Percentiles rank a stretch among this genome's conserved stretches.
phyloP scores from a whole-genome alignment of 495 filamentous ascomycete genomes.

The Penicillium tannophilum region DNA sequence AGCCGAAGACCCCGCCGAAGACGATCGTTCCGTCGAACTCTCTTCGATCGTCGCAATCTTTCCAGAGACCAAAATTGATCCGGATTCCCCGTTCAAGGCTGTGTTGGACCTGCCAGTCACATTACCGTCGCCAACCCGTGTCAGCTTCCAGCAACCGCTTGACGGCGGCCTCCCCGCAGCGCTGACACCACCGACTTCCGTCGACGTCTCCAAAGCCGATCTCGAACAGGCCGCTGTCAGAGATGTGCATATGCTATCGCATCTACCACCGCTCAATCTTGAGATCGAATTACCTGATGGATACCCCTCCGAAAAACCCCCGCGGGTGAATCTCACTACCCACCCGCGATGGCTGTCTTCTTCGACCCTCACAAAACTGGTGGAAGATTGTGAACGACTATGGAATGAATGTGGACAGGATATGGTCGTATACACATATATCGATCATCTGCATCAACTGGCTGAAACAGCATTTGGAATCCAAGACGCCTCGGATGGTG shows the following conservation, averaged over 20 bases:
- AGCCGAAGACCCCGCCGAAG: slow-evolving; percentile 40
- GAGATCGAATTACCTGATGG: slow-evolving; percentile 68
- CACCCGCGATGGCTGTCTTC: slow-evolving; percentile 70
- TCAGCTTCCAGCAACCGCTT: slow-evolving; percentile 63
- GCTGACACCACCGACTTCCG: slow-evolving; percentile 50
- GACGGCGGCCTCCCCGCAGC: slow-evolving; percentile 42
- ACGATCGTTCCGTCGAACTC: slow-evolving; percentile 78
- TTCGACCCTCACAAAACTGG: slow-evolving; percentile 56
- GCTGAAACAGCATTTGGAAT: slow-evolving; percentile 79
- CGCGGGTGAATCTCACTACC: slow-evolving; percentile 65
- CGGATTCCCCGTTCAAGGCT: slow-evolving; percentile 59
- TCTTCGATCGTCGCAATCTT: slow-evolving; percentile 85
- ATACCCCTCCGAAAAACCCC: slow-evolving; percentile 73
- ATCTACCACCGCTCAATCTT: slow-evolving; percentile 76
- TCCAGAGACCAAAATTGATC: slow-evolving; percentile 73
- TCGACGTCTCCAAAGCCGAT: slow-evolving; percentile 37
- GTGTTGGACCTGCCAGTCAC: slow-evolving; percentile 73
- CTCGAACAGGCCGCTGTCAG: slow-evolving; percentile 19
- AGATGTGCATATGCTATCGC: slow-evolving; percentile 66
- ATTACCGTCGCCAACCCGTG: slow-evolving; percentile 65
- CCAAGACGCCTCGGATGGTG: slow-evolving; percentile 50
- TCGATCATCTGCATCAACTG: slow-evolving; percentile 82
- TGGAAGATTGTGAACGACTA: slow-evolving; percentile 59
- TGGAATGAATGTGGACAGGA: slow-evolving; percentile 85
- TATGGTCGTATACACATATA: slow-evolving; percentile 80